Percentiles rank a stretch among this genome's conserved stretches.
These are phyloP conservation scores for Aquilaria yunnanensis DNA, from an alignment of 345 rosid genomes.

Conservation along the genomic window DNA sequence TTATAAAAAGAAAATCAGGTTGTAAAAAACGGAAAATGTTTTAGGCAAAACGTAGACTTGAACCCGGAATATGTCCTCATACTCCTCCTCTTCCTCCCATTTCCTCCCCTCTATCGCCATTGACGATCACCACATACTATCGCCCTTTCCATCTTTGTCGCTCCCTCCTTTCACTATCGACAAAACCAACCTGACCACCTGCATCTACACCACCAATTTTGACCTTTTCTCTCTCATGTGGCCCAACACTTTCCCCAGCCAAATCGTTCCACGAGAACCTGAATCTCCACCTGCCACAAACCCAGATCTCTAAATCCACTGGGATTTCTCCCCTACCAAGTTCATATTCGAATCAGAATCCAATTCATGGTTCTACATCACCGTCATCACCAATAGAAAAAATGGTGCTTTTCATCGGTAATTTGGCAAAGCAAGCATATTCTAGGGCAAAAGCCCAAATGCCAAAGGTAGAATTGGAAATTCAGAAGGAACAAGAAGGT, in stretches of 20 bases:
- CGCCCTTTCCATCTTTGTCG: conserved; percentile 22
- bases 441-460: conserved; percentile 37
- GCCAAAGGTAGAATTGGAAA: conserved; percentile 69
- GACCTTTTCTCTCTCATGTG: conserved; percentile 84
- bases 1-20: no score
- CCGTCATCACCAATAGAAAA: conserved; percentile 62
- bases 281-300: neutral
- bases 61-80: conserved; percentile 25
- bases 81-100: conserved; percentile 23
- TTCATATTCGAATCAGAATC: conserved; percentile 91
- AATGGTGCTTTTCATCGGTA: conserved; percentile 69
- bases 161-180: conserved; percentile 24
- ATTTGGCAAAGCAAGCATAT: conserved; percentile 51
- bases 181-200: conserved; percentile 47
- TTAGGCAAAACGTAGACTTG: neutral
- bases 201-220: conserved; percentile 10
- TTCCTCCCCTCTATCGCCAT: conserved; percentile 36
- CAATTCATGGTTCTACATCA: conserved; percentile 66
- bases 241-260: conserved; percentile 63
- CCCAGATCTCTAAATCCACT: conserved; percentile 18
- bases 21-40: conserved; percentile 8
- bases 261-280: conserved; percentile 36
- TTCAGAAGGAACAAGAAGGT: conserved; percentile 81
- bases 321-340: conserved; percentile 34
- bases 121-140: conserved; percentile 9